Evolutionary conservation across 2,329 filamentous ascomycete species (phyloP).

Genomic region (Teratosphaeria destructans): DNA sequence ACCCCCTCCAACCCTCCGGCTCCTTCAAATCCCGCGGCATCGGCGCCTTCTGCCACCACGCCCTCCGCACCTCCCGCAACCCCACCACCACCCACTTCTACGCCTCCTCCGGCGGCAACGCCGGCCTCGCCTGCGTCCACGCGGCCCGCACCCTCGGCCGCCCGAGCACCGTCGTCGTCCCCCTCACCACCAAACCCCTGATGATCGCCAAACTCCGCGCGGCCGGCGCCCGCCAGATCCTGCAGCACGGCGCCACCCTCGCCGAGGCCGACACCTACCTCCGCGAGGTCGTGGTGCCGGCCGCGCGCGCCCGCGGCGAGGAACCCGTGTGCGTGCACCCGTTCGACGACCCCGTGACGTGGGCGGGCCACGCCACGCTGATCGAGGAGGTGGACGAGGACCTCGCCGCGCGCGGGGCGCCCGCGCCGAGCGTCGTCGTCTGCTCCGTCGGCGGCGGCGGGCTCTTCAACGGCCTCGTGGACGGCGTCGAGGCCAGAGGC

Average conservation of each 20-base stretch:
- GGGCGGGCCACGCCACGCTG: constrained; percentile 54
- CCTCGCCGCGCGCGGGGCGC: constrained; percentile 24
- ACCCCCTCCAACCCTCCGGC: constrained; percentile 72
- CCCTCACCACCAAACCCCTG: constrained; percentile 50
- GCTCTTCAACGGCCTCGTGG: constrained; percentile 63
- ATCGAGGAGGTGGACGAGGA: constrained; percentile 42
- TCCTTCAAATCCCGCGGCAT: constrained; percentile 76
- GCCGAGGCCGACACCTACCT: constrained; percentile 59
- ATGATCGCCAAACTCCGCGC: constrained; percentile 63
- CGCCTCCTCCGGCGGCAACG: constrained; percentile 71
- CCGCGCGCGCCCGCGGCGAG: constrained; percentile 29
- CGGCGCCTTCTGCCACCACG: constrained; percentile 56
- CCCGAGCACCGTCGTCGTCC: constrained; percentile 66
- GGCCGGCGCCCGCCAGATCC: constrained; percentile 56
- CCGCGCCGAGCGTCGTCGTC: constrained; percentile 56
- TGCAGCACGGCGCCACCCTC: constrained; percentile 59
- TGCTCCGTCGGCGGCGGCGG: constrained; percentile 76
- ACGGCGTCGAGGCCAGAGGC: constrained; percentile 44
- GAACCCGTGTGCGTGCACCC: constrained; percentile 56
- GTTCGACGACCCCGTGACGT: constrained; percentile 59
- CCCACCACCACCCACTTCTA: constrained; percentile 54
- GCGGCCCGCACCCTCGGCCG: constrained; percentile 55
- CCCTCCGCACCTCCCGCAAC: constrained; percentile 25
- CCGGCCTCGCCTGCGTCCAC: constrained; percentile 69
- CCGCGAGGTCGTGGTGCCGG: constrained; percentile 44